A percentile compares a stretch with the other conserved stretches of the same genome.
phyloP scores from a whole-genome alignment of 2,329 filamentous ascomycete species.

The Pyrenophora teres region DNA sequence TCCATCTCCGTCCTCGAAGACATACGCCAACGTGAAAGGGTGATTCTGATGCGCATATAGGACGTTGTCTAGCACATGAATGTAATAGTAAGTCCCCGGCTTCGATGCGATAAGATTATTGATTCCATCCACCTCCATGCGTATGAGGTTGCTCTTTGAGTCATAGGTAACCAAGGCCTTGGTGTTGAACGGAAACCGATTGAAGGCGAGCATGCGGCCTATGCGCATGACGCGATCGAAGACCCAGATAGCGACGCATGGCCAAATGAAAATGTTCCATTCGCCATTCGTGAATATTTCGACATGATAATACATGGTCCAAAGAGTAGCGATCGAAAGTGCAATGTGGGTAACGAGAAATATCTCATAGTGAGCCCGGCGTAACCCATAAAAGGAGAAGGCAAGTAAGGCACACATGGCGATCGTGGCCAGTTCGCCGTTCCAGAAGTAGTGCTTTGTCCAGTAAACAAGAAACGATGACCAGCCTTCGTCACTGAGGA shows the following conservation, averaged over 20 bases:
- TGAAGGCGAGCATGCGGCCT: constrained; percentile 52
- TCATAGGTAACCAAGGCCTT: constrained; percentile 52
- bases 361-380: constrained; percentile 54
- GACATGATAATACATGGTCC: constrained; percentile 59
- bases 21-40: constrained; percentile 50
- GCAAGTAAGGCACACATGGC: constrained; percentile 53
- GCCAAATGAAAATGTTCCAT: constrained; percentile 58
- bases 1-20: constrained; percentile 8
- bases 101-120: constrained; percentile 42
- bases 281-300: constrained; percentile 56
- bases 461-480: constrained; percentile 46
- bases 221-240: constrained; percentile 56
- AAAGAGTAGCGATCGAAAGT: constrained; percentile 50
- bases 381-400: constrained; percentile 58
- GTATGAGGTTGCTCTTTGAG: constrained; percentile 52
- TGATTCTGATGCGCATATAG: constrained; percentile 56
- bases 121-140: constrained; percentile 51
- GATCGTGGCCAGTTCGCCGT: constrained; percentile 52
- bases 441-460: constrained; percentile 56
- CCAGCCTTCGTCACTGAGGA: constrained; percentile 48
- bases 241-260: constrained; percentile 56
- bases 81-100: constrained; percentile 57
- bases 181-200: constrained; percentile 45
- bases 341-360: constrained; percentile 53
- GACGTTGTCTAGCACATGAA: constrained; percentile 53